Percentiles rank a stretch among this genome's conserved stretches.
phyloP scores from a whole-genome alignment of 331 rosid genomes.

The Dryas integrifolia region DNA sequence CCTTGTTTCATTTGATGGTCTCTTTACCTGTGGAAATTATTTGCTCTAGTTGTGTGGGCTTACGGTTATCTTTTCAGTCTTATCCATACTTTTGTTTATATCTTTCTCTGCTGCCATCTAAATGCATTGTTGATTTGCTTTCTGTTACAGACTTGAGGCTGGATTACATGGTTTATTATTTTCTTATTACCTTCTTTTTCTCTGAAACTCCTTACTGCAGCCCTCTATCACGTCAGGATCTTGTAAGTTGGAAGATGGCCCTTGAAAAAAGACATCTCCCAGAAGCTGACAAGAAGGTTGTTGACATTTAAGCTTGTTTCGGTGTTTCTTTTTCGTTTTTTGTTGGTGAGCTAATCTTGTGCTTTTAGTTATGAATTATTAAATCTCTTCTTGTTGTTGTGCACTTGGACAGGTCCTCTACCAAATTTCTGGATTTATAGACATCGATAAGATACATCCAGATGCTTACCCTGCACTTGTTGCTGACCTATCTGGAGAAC shows the following conservation, averaged over 20 bases:
- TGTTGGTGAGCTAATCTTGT: slow-evolving; percentile 18
- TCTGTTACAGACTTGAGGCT: slow-evolving; percentile 22
- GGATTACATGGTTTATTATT: slow-evolving; percentile 8
- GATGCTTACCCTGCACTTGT: slow-evolving; percentile 98
- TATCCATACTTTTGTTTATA: background rate
- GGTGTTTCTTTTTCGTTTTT: background rate
- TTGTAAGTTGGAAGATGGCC: slow-evolving; percentile 97
- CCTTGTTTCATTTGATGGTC: background rate
- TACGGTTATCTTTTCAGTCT: slow-evolving; percentile 5
- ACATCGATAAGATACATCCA: slow-evolving; percentile 80
- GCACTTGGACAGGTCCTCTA: slow-evolving; percentile 58
- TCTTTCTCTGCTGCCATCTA: slow-evolving; percentile 13
- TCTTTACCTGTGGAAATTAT: background rate
- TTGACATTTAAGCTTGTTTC: slow-evolving; percentile 30
- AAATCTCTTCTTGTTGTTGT: slow-evolving; percentile 26
- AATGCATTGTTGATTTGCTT: slow-evolving; percentile 18
- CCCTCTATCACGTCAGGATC: slow-evolving; percentile 94
- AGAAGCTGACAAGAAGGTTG: slow-evolving; percentile 88
- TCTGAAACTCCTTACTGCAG: slow-evolving; percentile 48
- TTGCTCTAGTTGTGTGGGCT: background rate
- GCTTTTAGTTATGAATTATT: slow-evolving; percentile 29
- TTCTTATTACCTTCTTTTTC: slow-evolving; percentile 19
- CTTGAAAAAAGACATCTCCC: slow-evolving; percentile 87
- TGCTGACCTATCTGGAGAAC: slow-evolving; percentile 90
- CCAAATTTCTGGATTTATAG: slow-evolving; percentile 85